Base-by-base conservation (phyloP, 1,139 yeast species). In the Candida dubliniensis region DNA sequence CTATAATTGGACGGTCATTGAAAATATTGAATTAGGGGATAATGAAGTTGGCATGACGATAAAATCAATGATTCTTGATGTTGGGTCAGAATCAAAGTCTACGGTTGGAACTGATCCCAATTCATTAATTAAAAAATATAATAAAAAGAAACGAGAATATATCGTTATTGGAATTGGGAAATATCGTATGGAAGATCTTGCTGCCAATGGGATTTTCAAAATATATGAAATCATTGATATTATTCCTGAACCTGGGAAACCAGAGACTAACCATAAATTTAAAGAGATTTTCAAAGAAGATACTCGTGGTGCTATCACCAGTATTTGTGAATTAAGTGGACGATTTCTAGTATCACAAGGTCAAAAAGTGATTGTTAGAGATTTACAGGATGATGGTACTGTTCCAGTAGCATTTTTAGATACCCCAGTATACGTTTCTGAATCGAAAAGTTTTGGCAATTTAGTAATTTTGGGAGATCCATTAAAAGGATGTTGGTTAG, bases 321-420 rank as follows among this genome's bases (percentile, higher is more conserved):
- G 88, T 4, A 72, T 90, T 1, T 81, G 87, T 58, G 95, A 85
- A 48, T 76, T 91, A 8, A 83, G 91, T 63, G 98, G 98, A 2
- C 71, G 96, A 50, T 81, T 93, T 50, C 72, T 90, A 41, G 84
- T 85, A 8, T 81, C 93, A 2, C 98, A 93, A 63, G 97, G 97
- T 2, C 96, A 89, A 61, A 88, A 90, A 61, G 72, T 85, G 25
- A 71, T 90, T 54, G 83, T 91, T 6, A 74, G 98, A 56, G 95
- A 87, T 61, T 74, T 90, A 40, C 93, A 84, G 54, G 91, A 85
- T 58, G 91, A 86, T 58, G 86, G 87, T 44, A 84, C 87, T 12
- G 90, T 84, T 52, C 97, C 99, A 0, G 97, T 93, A 2, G 99
- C 98, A 1, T 93, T 95, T 58, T 74, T 86, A 46, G 98, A 93